Conservation (phyloP, 73 alveolate species). For the Durusdinium trenchii region DNA sequence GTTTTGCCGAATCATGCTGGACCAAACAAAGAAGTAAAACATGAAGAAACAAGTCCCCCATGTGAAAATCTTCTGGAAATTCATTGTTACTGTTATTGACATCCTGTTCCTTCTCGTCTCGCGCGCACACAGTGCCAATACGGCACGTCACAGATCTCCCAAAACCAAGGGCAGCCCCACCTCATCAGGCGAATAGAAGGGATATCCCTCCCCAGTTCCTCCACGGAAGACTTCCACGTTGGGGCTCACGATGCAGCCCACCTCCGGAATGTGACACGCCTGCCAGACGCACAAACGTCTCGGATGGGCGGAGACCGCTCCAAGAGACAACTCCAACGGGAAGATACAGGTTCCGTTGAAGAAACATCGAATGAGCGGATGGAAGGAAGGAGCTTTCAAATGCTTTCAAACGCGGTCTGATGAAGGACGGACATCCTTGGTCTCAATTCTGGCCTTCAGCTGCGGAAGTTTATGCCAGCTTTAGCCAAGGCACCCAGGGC, state of each 20-base stretch:
- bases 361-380: too few relatives aligned
- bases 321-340: too few relatives aligned
- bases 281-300: too few relatives aligned
- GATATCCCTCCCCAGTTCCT: background rate
- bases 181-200: background rate
- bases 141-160: background rate
- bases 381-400: too few relatives aligned
- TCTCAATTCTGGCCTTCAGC: too few relatives aligned
- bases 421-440: too few relatives aligned
- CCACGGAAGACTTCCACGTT: slow-evolving; percentile 24
- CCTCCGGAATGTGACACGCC: slow-evolving; percentile 1
- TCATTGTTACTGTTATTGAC: background rate
- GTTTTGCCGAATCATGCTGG: too few relatives aligned
- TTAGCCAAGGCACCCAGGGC: too few relatives aligned
- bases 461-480: too few relatives aligned
- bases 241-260: slow-evolving; percentile 32
- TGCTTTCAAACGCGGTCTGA: too few relatives aligned
- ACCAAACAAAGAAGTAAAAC: background rate
- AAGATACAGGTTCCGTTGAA: too few relatives aligned
- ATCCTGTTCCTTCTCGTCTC: background rate
- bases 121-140: background rate
- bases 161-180: background rate
- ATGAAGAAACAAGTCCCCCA: background rate
- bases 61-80: background rate
- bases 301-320: too few relatives aligned